phyloP scores from a whole-genome alignment of 164 flowering plant species.

The Vitis labrusca region DNA sequence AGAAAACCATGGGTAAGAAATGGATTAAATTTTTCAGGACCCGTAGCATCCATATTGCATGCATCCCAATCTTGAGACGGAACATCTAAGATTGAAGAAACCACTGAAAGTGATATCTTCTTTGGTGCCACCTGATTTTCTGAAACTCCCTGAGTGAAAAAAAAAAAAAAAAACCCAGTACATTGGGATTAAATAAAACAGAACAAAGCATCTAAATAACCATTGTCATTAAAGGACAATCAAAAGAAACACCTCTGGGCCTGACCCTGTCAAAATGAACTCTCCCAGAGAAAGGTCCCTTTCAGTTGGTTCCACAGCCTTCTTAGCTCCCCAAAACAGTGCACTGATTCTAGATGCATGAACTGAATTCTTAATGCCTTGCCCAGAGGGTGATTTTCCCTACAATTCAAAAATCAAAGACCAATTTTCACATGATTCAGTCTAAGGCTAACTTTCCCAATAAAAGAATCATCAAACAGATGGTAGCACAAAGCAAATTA shows the following conservation, averaged over 20 bases:
- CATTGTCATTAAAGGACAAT: constrained; percentile 3
- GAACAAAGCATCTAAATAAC: not conserved
- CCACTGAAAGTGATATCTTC: constrained; percentile 59
- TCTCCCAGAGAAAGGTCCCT: constrained; percentile 46
- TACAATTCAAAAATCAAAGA: constrained; percentile 15
- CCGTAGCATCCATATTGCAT: constrained; percentile 71
- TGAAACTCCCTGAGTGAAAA: constrained; percentile 31
- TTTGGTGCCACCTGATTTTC: constrained; percentile 27
- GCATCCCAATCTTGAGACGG: constrained; percentile 80
- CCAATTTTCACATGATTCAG: not conserved
- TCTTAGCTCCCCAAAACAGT: constrained; percentile 77
- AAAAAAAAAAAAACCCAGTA: not conserved
- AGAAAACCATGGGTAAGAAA: constrained; percentile 85
- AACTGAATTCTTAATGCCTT: constrained; percentile 10
- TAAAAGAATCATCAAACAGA: not conserved
- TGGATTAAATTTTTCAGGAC: constrained; percentile 70
- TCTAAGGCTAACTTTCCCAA: not conserved
- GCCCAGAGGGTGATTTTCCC: constrained; percentile 25
- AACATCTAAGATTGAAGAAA: constrained; percentile 77
- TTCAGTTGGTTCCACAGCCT: constrained; percentile 40
- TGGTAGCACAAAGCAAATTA: no score
- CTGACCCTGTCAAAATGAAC: constrained; percentile 54
- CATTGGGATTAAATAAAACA: not conserved
- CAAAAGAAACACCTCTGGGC: constrained; percentile 39
- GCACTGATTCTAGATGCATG: constrained; percentile 40